Base-by-base conservation (phyloP, 306 rosid species). In the Prunus mongolica region DNA sequence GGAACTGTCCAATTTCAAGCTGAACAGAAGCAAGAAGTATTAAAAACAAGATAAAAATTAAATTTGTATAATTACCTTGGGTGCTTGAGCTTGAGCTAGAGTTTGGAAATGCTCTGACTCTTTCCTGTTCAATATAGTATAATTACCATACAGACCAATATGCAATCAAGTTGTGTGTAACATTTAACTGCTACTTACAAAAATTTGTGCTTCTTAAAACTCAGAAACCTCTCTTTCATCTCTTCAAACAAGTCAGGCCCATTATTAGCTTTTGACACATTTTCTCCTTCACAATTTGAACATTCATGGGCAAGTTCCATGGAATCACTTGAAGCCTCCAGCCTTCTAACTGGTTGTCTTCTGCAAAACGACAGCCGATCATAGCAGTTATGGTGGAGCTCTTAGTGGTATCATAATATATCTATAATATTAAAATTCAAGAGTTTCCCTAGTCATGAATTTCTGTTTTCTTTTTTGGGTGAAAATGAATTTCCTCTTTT, bases 51-150 rank as follows among this genome's bases (percentile, higher is more conserved):
- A 22, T 46, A 67, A 25, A 45, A 67, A 79, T 20, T 0, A 5
- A 58, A 0, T 3, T 7, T 74, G 19, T 73, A 62, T 49, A 11
- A 71, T 64, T 51, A 92, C 99, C 97, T 92, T 91, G 16, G 99
- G 97, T 69, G 47, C 80, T 76, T 95, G 99, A 70, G 64, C 90
- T 81, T 90, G 87, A 75, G 96, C 90, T 72, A 92, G 91, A 73
- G 80, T 78, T 79, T 76, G 87, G 84, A 85, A 95, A 79, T 78
- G 91, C 80, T 88, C 87, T 72, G 77, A 79, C 74, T 91, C 84
- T 88, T 86, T 82, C 76, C 97, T 92, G 88, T 75, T 82, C 78
- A 79, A 79, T 73, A 65, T 73, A 65, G 75, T 66, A 79, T 69
- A 67, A 77, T 34, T 61, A 34, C 65, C n/a, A 13, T 6, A 54